Evolutionary conservation across 2,329 filamentous ascomycete species (phyloP), one percentile per base, ranked within the genome.

Genomic region (Xylaria sp.): DNA sequence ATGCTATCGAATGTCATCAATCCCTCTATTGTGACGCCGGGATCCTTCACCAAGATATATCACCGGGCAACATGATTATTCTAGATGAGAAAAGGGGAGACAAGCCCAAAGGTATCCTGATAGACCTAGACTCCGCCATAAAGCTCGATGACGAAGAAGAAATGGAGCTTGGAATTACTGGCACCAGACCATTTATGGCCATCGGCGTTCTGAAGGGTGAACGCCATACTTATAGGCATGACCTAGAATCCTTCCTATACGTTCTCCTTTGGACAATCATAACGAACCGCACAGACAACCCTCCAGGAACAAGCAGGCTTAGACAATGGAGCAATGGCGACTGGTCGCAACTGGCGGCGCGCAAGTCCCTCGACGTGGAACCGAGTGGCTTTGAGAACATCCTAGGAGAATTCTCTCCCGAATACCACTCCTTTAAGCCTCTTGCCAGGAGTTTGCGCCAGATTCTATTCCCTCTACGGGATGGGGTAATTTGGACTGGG

Each of bases 31-130:
- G 62, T 36, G 56, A 73, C 28, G 74, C 69, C 18, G 62, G 61
- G 23, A 73, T 77, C 54, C 72, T 77, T 62, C 73, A 77, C 61
- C 71, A 70, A 68, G 74, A 75, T 57, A 71, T 77, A 59, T 76
- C 71, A 1, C 39, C 61, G 0, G 70, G 71, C 2, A 76, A 76
- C 36, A 72, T 75, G 3, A 71, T 75, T 31, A 75, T 75, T 23
- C 3, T 54, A 12, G 51, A n/a, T 31, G 12, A 8, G 15, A 15
- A 54, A 33, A 25, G n/a, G 9, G 51, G 33, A 76, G 68, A 46
- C 74, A 73, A 54, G 75, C 73, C 54, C 75, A 75, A 57, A 76
- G 63, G 39, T 74, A 76, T 54, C 51, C 28, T 54, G 15, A 31
- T 54, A 54, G 51, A 54, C 9, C 51, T 54, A 1, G 51, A 54